Conservation (phyloP, 2,329 filamentous ascomycete species). For the Talaromyces sp. region DNA sequence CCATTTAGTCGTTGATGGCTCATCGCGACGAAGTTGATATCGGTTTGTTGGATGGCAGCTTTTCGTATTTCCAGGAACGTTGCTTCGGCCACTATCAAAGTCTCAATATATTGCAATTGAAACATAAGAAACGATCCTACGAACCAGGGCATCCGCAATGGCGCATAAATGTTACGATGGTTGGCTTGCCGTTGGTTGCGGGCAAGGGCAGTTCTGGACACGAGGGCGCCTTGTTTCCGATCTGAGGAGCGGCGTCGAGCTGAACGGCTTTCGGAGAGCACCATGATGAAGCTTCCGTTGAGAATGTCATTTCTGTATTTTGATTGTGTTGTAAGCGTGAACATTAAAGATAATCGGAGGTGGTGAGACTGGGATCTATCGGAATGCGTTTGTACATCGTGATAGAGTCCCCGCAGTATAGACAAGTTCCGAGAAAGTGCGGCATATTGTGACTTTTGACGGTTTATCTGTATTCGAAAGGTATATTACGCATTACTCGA, state of each 20-base stretch:
- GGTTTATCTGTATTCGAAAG: not conserved
- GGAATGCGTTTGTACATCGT: not conserved
- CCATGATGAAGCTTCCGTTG: not conserved
- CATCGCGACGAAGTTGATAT: not conserved
- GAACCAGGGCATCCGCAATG: constrained; percentile 1
- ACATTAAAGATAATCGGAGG: not conserved
- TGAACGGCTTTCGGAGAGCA: not conserved
- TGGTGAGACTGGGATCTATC: not conserved
- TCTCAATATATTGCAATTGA: not conserved
- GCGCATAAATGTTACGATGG: not conserved
- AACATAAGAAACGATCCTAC: no score
- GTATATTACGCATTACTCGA: not conserved
- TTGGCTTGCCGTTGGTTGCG: not conserved
- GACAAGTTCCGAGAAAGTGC: not conserved
- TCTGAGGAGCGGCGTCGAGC: not conserved
- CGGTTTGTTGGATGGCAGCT: not conserved
- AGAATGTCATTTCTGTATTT: not conserved
- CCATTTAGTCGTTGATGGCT: not conserved
- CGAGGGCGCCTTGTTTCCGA: not conserved
- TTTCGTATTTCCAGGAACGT: not conserved
- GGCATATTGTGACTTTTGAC: not conserved
- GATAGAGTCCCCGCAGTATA: not conserved
- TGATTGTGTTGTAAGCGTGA: not conserved
- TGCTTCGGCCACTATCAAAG: not conserved
- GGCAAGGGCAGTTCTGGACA: not conserved